Evolutionary conservation across 352 stramenopile species (phyloP).

Genomic region (Blastocystis hominis): DNA sequence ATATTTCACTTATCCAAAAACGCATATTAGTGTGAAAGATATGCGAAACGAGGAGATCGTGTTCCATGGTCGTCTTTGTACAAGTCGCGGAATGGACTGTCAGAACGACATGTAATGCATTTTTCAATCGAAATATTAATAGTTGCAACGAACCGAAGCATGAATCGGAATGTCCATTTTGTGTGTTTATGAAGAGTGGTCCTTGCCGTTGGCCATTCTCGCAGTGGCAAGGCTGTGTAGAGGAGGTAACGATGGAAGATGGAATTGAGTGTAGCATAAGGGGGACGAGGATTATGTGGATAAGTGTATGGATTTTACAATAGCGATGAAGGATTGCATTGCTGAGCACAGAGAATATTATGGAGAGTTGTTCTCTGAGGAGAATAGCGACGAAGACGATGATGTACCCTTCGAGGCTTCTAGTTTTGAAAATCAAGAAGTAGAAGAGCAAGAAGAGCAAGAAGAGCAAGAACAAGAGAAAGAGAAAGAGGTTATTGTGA

Average conservation of each 20-base stretch:
- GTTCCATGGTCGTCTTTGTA: constrained; percentile 31
- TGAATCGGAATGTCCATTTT: constrained; percentile 76
- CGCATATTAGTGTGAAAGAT: constrained; percentile 15
- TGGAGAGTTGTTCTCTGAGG: constrained; percentile 68
- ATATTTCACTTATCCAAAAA: constrained; percentile 27
- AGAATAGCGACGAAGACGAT: neutral
- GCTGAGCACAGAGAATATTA: constrained; percentile 77
- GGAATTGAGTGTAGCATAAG: neutral
- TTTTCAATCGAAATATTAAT: neutral
- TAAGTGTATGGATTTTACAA: constrained; percentile 69
- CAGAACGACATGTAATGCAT: constrained; percentile 35
- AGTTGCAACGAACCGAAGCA: constrained; percentile 58
- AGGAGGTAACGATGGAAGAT: constrained; percentile 61
- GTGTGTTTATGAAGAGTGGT: constrained; percentile 78
- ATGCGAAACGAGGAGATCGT: constrained; percentile 14
- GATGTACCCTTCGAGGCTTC: neutral
- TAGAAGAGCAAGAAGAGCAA: neutral
- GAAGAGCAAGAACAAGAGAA: neutral
- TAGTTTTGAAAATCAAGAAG: neutral
- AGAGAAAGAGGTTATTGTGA: neutral
- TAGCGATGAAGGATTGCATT: constrained; percentile 73
- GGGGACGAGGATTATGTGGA: constrained; percentile 70
- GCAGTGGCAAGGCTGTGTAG: constrained; percentile 72
- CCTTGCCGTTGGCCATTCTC: constrained; percentile 72
- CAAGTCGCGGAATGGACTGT: constrained; percentile 48